Percentiles rank a stretch among this genome's conserved stretches.
phyloP scores from a whole-genome alignment of 2,329 filamentous ascomycete genomes.

The Fusarium nematophilum region DNA sequence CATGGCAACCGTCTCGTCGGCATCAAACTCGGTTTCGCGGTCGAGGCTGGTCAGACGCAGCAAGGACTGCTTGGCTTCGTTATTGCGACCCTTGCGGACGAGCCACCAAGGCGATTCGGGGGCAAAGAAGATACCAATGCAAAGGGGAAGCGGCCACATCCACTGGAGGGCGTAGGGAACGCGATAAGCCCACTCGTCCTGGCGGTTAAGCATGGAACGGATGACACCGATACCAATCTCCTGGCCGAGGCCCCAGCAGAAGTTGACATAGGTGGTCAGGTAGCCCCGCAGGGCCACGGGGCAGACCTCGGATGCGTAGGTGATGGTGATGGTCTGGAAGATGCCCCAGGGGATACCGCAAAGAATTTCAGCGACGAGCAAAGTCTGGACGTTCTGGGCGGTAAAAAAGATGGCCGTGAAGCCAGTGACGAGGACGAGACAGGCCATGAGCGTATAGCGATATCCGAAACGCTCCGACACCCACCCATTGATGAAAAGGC shows the following conservation, averaged over 20 bases:
- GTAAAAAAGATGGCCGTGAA: slow-evolving; percentile 76
- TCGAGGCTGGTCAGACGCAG: slow-evolving; percentile 72
- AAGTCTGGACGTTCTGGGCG: slow-evolving; percentile 66
- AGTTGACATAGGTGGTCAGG: slow-evolving; percentile 80
- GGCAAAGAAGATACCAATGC: slow-evolving; percentile 74
- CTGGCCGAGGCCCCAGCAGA: slow-evolving; percentile 83
- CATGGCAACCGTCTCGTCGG: slow-evolving; percentile 89
- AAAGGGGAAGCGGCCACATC: slow-evolving; percentile 79
- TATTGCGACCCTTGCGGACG: slow-evolving; percentile 72
- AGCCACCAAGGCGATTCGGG: slow-evolving; percentile 82
- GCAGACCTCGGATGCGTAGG: slow-evolving; percentile 79
- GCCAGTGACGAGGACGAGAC: slow-evolving; percentile 63
- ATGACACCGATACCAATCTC: slow-evolving; percentile 80
- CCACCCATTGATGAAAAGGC: slow-evolving; percentile 73
- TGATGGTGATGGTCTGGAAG: slow-evolving; percentile 69
- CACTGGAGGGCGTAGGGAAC: slow-evolving; percentile 81
- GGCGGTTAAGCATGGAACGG: slow-evolving; percentile 71
- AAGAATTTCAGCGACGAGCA: slow-evolving; percentile 71
- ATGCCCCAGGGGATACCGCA: slow-evolving; percentile 73
- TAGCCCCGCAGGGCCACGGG: slow-evolving; percentile 78
- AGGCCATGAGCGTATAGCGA: slow-evolving; percentile 70
- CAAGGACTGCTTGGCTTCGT: slow-evolving; percentile 74
- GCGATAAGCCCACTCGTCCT: slow-evolving; percentile 76
- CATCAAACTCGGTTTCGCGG: slow-evolving; percentile 77
- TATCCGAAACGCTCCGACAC: slow-evolving; percentile 76